Conservation (phyloP, 139 green algal genomes). For the Edaphochlamys debaryana region DNA sequence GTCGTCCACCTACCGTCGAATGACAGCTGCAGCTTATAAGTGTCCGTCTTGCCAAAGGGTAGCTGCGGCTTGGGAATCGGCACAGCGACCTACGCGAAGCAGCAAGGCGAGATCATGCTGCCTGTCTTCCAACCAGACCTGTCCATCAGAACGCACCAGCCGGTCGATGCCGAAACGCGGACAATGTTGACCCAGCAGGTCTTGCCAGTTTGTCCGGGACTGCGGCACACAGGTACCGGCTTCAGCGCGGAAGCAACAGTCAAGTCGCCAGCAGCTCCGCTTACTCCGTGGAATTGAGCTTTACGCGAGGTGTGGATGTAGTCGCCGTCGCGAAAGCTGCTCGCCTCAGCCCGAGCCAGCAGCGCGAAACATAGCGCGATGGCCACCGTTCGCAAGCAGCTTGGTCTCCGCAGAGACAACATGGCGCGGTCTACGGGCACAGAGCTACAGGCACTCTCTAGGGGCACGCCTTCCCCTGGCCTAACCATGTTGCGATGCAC, state of each 20-base stretch:
- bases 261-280: too few species aligned
- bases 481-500: too few species aligned
- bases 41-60: constrained; percentile 24
- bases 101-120: not conserved
- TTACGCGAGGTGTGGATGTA: constrained; percentile 56
- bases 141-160: constrained; percentile 42
- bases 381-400: too few species aligned
- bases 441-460: too few species aligned
- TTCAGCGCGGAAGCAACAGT: too few species aligned
- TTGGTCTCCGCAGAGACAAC: too few species aligned
- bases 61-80: constrained; percentile 55
- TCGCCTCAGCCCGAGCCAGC: not conserved
- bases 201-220: constrained; percentile 58
- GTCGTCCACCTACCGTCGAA: constrained; percentile 52
- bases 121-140: not conserved
- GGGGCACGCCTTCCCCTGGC: too few species aligned
- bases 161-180: constrained; percentile 50
- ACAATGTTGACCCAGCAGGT: constrained; percentile 54
- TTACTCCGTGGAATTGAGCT: constrained; percentile 46
- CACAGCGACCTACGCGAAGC: constrained; percentile 44
- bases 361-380: too few species aligned
- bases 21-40: constrained; percentile 64
- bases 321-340: constrained; percentile 48
- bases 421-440: too few species aligned
- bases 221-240: too few species aligned